Evolutionary conservation across 2,329 filamentous ascomycete genomes (phyloP), one percentile per base, ranked within the genome.

Genomic region (Pseudopithomyces chartarum): DNA sequence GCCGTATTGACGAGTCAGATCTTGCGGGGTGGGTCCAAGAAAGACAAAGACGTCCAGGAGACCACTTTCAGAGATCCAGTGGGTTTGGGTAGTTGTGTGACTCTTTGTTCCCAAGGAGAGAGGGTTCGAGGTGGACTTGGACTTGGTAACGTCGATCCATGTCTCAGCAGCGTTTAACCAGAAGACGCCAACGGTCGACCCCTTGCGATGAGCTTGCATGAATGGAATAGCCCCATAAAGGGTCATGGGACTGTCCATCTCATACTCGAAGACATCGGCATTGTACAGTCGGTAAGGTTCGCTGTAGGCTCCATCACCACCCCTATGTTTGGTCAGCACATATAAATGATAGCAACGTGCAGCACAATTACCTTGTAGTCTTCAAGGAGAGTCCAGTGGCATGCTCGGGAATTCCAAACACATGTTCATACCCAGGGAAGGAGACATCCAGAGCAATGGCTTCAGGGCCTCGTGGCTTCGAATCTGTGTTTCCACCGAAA

Each of bases 141-240:
- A 80, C 79, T 98, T 99, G 72, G 89, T 87, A 63, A 99, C 90
- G 75, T 99, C 95, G 52, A 99, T 85, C 95, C 95, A 99, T 0
- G 94, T 98, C 80, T 99, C 95, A 2, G 95, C 95, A 49, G 88
- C 92, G 73, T 97, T 99, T 54, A 99, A 84, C 95, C 95, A 99
- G 78, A 99, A 97, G 13, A 99, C 89, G 60, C 92, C 95, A 29
- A 98, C 94, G 1, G 92, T 95, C 0, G 94, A 98, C 69, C 89
- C 90, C 75, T 94, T 96, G 68, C 90, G 90, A 73, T 99, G 94
- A 17, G 95, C 95, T 76, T 98, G 95, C 92, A 99, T 96, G 72
- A 98, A 91, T 2, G 95, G 95, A 66, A 99, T 98, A 7, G 92
- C 82, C n/a, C 95, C 95, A 70, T 99, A 99, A 1, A 99, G 84